Percentiles rank a stretch among this genome's conserved stretches.
Evolutionary conservation across 257 asterid genomes (phyloP).

Genomic region (Solanum chaucha): DNA sequence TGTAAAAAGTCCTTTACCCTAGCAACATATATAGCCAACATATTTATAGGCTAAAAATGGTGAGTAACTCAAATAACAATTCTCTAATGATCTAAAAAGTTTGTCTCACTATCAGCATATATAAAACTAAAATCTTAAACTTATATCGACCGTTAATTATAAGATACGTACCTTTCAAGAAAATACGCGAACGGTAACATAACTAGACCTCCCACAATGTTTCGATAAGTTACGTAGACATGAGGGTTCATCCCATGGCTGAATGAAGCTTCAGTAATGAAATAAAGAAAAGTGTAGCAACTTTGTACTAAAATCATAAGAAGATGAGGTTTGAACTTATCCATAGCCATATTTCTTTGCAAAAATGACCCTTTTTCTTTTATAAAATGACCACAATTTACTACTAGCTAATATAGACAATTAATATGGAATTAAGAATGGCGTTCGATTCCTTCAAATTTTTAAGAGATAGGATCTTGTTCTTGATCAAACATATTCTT

Average conservation of each 20-base stretch:
- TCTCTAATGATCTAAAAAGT: not conserved
- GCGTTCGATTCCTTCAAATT: slow-evolving; percentile 24
- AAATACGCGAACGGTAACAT: slow-evolving; percentile 70
- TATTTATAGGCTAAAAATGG: not conserved
- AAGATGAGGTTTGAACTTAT: slow-evolving; percentile 50
- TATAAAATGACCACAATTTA: not conserved
- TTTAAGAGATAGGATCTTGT: slow-evolving; percentile 29
- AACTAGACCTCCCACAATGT: slow-evolving; percentile 31
- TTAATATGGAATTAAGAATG: not conserved
- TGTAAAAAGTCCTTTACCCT: no score
- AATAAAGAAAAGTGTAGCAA: slow-evolving; percentile 43
- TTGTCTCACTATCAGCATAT: not conserved
- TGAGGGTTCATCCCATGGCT: slow-evolving; percentile 70
- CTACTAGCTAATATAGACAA: slow-evolving; percentile 4
- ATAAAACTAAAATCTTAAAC: not conserved
- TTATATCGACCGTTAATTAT: not conserved
- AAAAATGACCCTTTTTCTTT: not conserved
- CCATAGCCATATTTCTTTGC: not conserved
- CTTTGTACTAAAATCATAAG: slow-evolving; percentile 58
- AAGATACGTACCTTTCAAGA: slow-evolving; percentile 42
- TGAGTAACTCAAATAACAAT: not conserved
- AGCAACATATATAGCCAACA: not conserved
- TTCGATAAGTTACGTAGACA: slow-evolving; percentile 64
- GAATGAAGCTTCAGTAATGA: slow-evolving; percentile 73
- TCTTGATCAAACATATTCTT: slow-evolving; percentile 9